Evolutionary conservation across 352 stramenopile species (phyloP).

Genomic region (Pythium phragmiticola): DNA sequence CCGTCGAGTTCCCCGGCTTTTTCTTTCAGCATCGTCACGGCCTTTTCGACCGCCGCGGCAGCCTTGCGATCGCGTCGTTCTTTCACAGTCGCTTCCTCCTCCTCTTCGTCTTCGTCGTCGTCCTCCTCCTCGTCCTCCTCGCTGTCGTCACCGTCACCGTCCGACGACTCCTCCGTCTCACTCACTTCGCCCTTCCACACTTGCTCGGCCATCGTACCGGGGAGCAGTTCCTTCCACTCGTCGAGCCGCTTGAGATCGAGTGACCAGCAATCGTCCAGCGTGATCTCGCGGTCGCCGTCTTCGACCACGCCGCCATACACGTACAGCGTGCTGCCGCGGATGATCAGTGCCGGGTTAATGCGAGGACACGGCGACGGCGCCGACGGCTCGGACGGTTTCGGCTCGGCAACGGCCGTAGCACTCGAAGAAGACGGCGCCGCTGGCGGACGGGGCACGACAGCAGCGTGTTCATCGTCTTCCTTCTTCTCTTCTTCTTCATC

Average conservation of each 20-base stretch:
- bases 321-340: slow-evolving; percentile 89
- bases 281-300: slow-evolving; percentile 93
- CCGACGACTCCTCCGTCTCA: slow-evolving; percentile 83
- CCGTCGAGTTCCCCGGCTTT: slow-evolving; percentile 33
- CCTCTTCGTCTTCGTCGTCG: slow-evolving; percentile 39
- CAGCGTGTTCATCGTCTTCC: slow-evolving; percentile 16
- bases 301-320: slow-evolving; percentile 94
- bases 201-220: slow-evolving; percentile 92
- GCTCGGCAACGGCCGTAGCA: slow-evolving; percentile 11
- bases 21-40: slow-evolving; percentile 57
- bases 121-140: slow-evolving; percentile 57
- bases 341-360: slow-evolving; percentile 87
- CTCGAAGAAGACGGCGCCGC: not conserved
- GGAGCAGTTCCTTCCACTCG: slow-evolving; percentile 91
- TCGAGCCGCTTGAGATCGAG: slow-evolving; percentile 93
- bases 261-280: slow-evolving; percentile 94
- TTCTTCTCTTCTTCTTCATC: slow-evolving; percentile 32
- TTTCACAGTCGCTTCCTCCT: slow-evolving; percentile 25
- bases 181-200: slow-evolving; percentile 89
- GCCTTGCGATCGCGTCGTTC: slow-evolving; percentile 23
- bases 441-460: slow-evolving; percentile 4
- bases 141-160: slow-evolving; percentile 77
- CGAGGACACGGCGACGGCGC: slow-evolving; percentile 64
- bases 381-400: slow-evolving; percentile 22
- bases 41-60: slow-evolving; percentile 35